phyloP scores from a whole-genome alignment of 1,139 yeast species.

The Blastobotrys proliferans region DNA sequence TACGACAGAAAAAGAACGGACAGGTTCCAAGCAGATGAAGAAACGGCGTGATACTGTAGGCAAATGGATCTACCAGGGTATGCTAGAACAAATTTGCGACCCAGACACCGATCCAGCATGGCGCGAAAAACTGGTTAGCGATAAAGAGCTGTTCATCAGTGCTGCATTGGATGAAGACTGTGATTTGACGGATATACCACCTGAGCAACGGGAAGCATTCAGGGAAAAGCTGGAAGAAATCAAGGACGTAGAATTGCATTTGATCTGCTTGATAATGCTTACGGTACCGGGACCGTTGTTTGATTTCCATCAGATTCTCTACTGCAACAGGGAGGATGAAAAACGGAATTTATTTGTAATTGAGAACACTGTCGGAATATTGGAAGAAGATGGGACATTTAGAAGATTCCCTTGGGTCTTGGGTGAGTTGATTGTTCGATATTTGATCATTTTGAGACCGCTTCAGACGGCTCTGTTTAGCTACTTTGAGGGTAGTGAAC shows the following conservation, averaged over 20 bases:
- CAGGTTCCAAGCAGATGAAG: slow-evolving; percentile 4
- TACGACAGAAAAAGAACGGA: slow-evolving; percentile 11
- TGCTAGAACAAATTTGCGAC: slow-evolving; percentile 2
- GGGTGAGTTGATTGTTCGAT: slow-evolving; percentile 12
- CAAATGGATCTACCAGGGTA: slow-evolving; percentile 8
- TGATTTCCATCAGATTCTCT: slow-evolving; percentile 1
- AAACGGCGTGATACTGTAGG: slow-evolving; percentile 3
- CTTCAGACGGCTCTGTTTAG: slow-evolving; percentile 4
- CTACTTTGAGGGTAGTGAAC: background rate
- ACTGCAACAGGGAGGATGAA: background rate
- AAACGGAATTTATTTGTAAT: slow-evolving; percentile 4
- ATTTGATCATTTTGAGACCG: slow-evolving; percentile 10
- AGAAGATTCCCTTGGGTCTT: slow-evolving; percentile 13
- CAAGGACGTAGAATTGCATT: slow-evolving; percentile 5
- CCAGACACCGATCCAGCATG: background rate
- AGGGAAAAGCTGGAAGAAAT: slow-evolving; percentile 6
- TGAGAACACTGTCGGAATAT: slow-evolving; percentile 2
- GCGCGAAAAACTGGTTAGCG: background rate
- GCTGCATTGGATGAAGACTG: background rate
- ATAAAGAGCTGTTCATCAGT: slow-evolving; percentile 3
- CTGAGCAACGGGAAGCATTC: slow-evolving; percentile 1
- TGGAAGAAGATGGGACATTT: slow-evolving; percentile 1
- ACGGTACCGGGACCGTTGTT: slow-evolving; percentile 10
- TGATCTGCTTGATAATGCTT: slow-evolving; percentile 5
- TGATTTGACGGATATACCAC: background rate